These are phyloP conservation scores for Ehretia macrophylla DNA, from an alignment of 257 asterid species.

Conservation along the genomic window DNA sequence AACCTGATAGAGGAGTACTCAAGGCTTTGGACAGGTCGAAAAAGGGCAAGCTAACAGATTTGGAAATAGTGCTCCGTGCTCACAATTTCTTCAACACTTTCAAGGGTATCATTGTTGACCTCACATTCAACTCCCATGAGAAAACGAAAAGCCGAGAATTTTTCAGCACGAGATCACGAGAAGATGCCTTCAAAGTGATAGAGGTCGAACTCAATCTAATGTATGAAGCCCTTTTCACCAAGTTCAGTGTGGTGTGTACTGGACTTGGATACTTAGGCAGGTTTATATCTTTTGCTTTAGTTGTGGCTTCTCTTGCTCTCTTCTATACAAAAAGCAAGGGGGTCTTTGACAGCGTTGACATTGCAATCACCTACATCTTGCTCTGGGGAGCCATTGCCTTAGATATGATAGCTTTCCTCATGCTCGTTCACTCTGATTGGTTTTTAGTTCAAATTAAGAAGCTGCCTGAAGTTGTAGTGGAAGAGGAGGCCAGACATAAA, in stretches of 20 bases:
- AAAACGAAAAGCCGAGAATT: slow-evolving; percentile 10
- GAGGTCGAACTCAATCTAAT: slow-evolving; percentile 35
- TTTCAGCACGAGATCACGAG: slow-evolving; percentile 6
- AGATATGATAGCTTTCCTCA: slow-evolving; percentile 6
- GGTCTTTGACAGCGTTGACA: not conserved
- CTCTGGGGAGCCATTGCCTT: not conserved
- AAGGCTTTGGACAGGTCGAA: not conserved
- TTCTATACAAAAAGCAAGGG: not conserved
- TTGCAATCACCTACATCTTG: slow-evolving; percentile 6
- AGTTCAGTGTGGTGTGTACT: slow-evolving; percentile 12
- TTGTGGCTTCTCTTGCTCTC: slow-evolving; percentile 2
- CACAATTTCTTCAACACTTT: slow-evolving; percentile 23
- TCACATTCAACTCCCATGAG: slow-evolving; percentile 36
- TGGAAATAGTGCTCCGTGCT: slow-evolving; percentile 11
- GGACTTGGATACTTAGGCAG: slow-evolving; percentile 7
- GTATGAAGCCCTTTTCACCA: slow-evolving; percentile 27
- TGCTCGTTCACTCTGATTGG: slow-evolving; percentile 18
- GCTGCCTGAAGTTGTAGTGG: slow-evolving; percentile 20
- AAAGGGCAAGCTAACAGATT: not conserved
- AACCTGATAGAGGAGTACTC: not conserved
- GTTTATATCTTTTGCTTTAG: not conserved
- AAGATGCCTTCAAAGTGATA: slow-evolving; percentile 21
- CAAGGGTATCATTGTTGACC: slow-evolving; percentile 30
- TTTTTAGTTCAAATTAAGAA: slow-evolving; percentile 3
- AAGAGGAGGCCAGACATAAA: no score